These are phyloP conservation scores for Plasmodium berghei DNA, from an alignment of 169 alveolate species.

Conservation along the genomic window DNA sequence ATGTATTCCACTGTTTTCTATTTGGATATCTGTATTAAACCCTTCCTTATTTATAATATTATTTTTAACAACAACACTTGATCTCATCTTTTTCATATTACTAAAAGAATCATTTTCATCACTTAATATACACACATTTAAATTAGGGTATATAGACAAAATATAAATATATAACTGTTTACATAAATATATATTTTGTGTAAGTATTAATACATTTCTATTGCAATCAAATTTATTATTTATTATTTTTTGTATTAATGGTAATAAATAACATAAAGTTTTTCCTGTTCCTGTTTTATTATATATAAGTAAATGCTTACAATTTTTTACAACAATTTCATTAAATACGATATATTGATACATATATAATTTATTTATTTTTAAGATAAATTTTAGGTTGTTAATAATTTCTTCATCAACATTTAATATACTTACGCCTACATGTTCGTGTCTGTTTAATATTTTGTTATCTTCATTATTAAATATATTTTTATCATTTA, in stretches of 20 bases:
- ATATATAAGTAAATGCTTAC: conserved; percentile 40
- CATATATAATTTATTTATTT: conserved; percentile 64
- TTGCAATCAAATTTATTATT: conserved; percentile 62
- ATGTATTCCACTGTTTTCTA: conserved; percentile 59
- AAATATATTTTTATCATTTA: conserved; percentile 1
- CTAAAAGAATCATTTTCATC: conserved; percentile 41
- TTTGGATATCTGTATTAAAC: conserved; percentile 8
- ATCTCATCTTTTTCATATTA: conserved; percentile 17
- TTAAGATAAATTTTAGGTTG: conserved; percentile 40
- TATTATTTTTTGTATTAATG: conserved; percentile 77
- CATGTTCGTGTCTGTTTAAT: conserved; percentile 42
- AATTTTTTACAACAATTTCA: conserved; percentile 54
- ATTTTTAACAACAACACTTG: conserved; percentile 16
- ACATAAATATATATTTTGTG: conserved; percentile 71
- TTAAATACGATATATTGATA: conserved; percentile 59
- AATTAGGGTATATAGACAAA: conserved; percentile 66
- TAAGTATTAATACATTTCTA: conserved; percentile 48
- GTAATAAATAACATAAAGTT: conserved; percentile 78
- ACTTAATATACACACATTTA: conserved; percentile 56
- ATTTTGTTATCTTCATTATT: conserved; percentile 30
- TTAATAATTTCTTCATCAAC: conserved; percentile 62
- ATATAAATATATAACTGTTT: conserved; percentile 71
- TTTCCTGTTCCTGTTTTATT: conserved; percentile 82
- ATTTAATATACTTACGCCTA: conserved; percentile 38
- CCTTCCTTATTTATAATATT: not conserved